Base-by-base conservation (phyloP, 768 basidiomycete genomes). In the Coprinellus micaceus region DNA sequence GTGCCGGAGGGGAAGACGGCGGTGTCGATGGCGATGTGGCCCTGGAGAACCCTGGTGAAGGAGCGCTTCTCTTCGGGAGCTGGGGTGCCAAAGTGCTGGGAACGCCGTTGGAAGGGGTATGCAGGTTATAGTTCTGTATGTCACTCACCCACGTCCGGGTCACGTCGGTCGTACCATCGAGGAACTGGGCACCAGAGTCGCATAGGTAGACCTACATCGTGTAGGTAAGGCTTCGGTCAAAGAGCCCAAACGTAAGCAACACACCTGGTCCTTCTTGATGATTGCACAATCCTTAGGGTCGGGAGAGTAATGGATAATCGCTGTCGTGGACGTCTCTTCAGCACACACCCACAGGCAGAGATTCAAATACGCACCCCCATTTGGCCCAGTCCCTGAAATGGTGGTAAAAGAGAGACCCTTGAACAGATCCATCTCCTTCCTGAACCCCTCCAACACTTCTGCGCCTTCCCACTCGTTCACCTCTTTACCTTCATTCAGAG, bases 131-230 rank as follows among this genome's bases (percentile, higher is more conserved):
- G 36, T 39, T 17, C n/a, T 24, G 33, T 51, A 22, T 13, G 54
- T 30, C 22, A 29, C 81, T 63, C 64, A 88, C 90, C 85, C 84
- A 88, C 58, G 93, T 97, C 41, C 95, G 78, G 1, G 94, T 96
- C 15, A 90, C 89, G 66, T 99, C 96, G 1, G 97, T 99, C 0
- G 96, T 98, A 10, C 96, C 96, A 62, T 98, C 96, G 30, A 83
- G 68, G 72, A 86, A 96, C 71, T 97, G 94, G 2, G 81, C 88
- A 66, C 95, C 95, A 37, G 91, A 93, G 66, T 98, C 95, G 63
- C 94, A 71, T 36, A 76, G 66, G 57, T 73, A 77, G 4, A 77
- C 78, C 67, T 83, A 44, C 17, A 26, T 19, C 54, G 33, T 22
- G 49, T 4, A 33, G 30, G 7, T 43, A n/a, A n/a, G 1, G 36